Base-by-base conservation (phyloP, 2,329 filamentous ascomycete genomes). In the Phialophora expanda region DNA sequence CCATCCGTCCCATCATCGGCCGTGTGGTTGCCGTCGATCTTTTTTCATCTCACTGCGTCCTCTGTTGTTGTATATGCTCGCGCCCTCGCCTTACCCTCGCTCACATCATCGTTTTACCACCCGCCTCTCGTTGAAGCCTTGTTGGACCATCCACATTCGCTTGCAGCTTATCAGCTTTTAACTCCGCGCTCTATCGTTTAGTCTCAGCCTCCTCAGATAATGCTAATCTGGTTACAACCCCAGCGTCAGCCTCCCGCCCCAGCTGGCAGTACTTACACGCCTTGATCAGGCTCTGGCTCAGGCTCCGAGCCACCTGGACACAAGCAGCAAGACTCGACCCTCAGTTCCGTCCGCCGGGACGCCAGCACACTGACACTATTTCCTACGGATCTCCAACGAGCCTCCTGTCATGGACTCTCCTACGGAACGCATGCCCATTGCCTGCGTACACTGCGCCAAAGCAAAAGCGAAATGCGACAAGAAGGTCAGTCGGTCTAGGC, bases 381-480 rank as follows among this genome's bases (percentile, higher is more conserved):
- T 26, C 14, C n/a, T 9, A n/a, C 14, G 30, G 44, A 28, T 34
- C 61, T 51, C 7, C 32, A 66, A 53, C 20, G 11, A 53, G 22
- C 48, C 26, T 28, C 22, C 48, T 44, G 30, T 30, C 28, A 62
- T 73, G 71, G 71, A 73, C 56, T 71, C 70, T 20, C 70, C 70
- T 7, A 71, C 63, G 17, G 72, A 73, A 65, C 69, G 70, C 58
- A 70, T 72, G 70, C 70, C 71, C 0, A 73, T 73, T 59, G 72
- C 72, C 11, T 73, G 72, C 57, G 67, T 72, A 28, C 67, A 71
- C 54, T 73, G 72, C 56, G 72, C 72, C 38, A 73, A 73, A 55
- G 72, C 72, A 28, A 73, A 73, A 57, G 72, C 72, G 51, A 73
- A 73, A 66, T 73, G 72, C 65, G 72, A 73, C 61, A 73, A 73